Evolutionary conservation across 306 rosid genomes (phyloP), one percentile per base, ranked within the genome.

Genomic region (Aeschynomene evenia): DNA sequence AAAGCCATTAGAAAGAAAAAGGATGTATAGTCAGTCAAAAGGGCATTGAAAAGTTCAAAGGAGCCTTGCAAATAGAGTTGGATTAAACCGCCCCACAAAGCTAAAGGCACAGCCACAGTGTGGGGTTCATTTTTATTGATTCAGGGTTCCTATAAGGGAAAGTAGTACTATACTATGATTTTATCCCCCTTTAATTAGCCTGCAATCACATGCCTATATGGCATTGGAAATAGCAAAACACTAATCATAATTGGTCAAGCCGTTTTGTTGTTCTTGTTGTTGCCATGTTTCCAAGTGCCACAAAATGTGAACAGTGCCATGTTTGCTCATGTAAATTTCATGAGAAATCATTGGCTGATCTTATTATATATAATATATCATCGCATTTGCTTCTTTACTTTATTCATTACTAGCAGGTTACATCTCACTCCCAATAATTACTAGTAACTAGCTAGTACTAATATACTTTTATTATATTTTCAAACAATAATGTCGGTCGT

Each of bases 141-240:
- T 73, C 70, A 40, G 68, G 81, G 71, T 74, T 80, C 68, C 66
- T 22, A 72, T 40, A 52, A 66, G 22, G 22, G 66, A 74, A 74
- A 57, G 16, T 18, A 3, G 9, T 34, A 34, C 6, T 34, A 28
- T 28, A 28, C 2, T 6, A 63, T 58, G 12, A 45, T 59, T 50
- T 65, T 40, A 16, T 26, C 40, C 74, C 74, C 59, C 54, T 77
- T 84, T 74, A 79, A 74, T 84, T 51, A 67, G 73, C 52, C 73
- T 75, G 28, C 53, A 77, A 73, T 70, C 79, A 75, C 80, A 71
- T 85, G 94, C 77, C 79, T 81, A 85, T 68, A 70, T 63, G 72
- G 69, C 96, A 82, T 90, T 76, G 94, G 94, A 89, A 86, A 88
- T 73, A 80, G 57, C 94, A 82, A 73, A 80, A 21, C 49, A 68